A percentile compares a stretch with the other conserved stretches of the same genome.
Conservation (phyloP, 2,329 filamentous ascomycete species). For the Neophaeococcomyces mojaviensis region DNA sequence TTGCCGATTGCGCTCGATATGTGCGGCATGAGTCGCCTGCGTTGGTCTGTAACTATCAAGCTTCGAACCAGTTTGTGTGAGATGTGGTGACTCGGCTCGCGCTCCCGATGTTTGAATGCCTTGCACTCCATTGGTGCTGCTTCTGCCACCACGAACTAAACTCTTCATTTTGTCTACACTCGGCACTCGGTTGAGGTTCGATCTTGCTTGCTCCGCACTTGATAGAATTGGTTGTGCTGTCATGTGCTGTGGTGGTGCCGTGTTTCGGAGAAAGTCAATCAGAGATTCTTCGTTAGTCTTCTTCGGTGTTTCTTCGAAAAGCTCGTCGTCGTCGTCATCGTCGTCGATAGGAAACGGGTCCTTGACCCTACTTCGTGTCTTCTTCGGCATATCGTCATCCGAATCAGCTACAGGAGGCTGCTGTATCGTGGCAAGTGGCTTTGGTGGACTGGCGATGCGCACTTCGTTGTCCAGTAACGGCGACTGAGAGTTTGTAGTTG, state of each 20-base stretch:
- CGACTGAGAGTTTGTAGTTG: slow-evolving; percentile 67
- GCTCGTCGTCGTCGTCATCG: slow-evolving; percentile 55
- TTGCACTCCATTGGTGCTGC: slow-evolving; percentile 7
- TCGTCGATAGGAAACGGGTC: slow-evolving; percentile 93
- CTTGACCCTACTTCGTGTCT: slow-evolving; percentile 68
- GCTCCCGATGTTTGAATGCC: slow-evolving; percentile 11
- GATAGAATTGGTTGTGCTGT: slow-evolving; percentile 24
- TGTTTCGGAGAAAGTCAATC: slow-evolving; percentile 42
- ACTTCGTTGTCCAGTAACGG: slow-evolving; percentile 49
- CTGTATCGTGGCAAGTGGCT: slow-evolving; percentile 7
- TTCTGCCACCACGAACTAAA: slow-evolving; percentile 12
- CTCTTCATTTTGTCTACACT: slow-evolving; percentile 19
- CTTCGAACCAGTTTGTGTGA: slow-evolving; percentile 25
- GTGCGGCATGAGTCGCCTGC: slow-evolving; percentile 32
- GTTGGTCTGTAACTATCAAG: slow-evolving; percentile 25
- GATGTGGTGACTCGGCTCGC: slow-evolving; percentile 20
- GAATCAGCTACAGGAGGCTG: slow-evolving; percentile 26
- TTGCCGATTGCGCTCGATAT: slow-evolving; percentile 32
- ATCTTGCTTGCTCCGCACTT: background rate
- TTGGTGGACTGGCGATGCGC: slow-evolving; percentile 7
- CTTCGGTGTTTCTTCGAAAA: slow-evolving; percentile 44
- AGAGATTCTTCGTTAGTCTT: slow-evolving; percentile 37
- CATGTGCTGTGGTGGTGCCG: slow-evolving; percentile 32
- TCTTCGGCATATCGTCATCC: slow-evolving; percentile 51
- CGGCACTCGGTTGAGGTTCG: slow-evolving; percentile 11